These are phyloP conservation scores for Pseudozyma hubeiensis DNA, from an alignment of 1,284 basidiomycete species.

Conservation along the genomic window DNA sequence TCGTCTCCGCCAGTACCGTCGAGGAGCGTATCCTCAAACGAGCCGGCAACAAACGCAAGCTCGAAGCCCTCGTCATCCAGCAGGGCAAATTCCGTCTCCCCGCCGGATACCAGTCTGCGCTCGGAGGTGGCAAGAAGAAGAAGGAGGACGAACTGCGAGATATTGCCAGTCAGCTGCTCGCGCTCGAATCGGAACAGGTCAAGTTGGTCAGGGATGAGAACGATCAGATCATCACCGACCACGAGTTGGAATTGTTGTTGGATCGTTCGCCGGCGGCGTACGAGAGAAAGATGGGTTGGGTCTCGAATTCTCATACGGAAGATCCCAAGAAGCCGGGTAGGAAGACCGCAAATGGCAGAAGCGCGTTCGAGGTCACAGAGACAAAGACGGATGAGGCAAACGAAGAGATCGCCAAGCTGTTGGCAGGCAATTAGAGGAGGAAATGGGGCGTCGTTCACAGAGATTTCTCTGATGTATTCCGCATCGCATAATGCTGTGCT, in stretches of 20 bases:
- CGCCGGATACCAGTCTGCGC: constrained; percentile 25
- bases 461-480: background rate
- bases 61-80: constrained; percentile 93
- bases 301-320: constrained; percentile 17
- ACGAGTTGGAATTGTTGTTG: constrained; percentile 81
- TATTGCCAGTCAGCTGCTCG: constrained; percentile 82
- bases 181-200: constrained; percentile 87
- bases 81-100: constrained; percentile 74
- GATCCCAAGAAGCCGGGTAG: constrained; percentile 22
- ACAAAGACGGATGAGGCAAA: constrained; percentile 78
- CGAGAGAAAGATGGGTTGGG: constrained; percentile 82
- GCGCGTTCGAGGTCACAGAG: constrained; percentile 86
- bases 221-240: constrained; percentile 81
- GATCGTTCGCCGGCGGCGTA: constrained; percentile 86
- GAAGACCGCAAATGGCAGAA: constrained; percentile 50
- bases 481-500: no score
- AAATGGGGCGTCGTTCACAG: background rate
- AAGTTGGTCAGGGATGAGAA: constrained; percentile 80
- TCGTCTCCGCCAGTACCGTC: constrained; percentile 80
- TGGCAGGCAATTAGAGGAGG: constrained; percentile 30
- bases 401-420: constrained; percentile 76
- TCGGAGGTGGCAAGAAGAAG: constrained; percentile 72
- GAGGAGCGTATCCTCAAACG: constrained; percentile 91
- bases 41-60: constrained; percentile 85
- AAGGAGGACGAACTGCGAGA: constrained; percentile 46